Evolutionary conservation across 2,329 filamentous ascomycete species (phyloP), one percentile per base, ranked within the genome.

Genomic region (Macrophomina pseudophaseolina): DNA sequence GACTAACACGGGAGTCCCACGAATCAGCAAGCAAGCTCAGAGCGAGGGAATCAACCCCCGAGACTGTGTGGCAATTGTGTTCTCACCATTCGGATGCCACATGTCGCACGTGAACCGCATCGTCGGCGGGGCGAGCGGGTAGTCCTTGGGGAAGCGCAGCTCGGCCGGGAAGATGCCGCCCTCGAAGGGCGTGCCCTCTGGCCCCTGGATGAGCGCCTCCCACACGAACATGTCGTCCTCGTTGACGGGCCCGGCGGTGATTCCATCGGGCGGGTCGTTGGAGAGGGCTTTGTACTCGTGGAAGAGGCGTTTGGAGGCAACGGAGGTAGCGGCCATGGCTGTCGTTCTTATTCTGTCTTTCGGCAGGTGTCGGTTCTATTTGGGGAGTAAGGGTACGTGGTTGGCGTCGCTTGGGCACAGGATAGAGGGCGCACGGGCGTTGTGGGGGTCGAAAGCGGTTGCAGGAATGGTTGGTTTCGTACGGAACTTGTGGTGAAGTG

Each of bases 141-240:
- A 99, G 71, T 91, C 89, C 5, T 84, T 81, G 0, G 95, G 95
- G 77, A 99, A 99, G 65, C 85, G 86, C 69, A 99, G 86, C 69
- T 89, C 85, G 38, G 94, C 93, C 71, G 91, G 90, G 83, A 98
- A 99, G 81, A 96, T 94, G 72, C 92, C 95, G 77, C 94, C 94
- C 96, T 79, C 94, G 74, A 97, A 99, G 0, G 95, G 95, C 1
- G 95, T 99, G 69, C 91, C 95, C 75, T 97, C 94, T 12, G 95
- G 95, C 0, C 95, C 95, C 80, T 97, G 91, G 74, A 99, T 98
- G 69, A 98, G 83, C 8, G 94, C 95, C 82, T 99, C 95, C 95
- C 95, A 99, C 75, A 92, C 84, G 74, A 97, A 91, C 76, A 98
- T 89, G 82, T 99, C 93, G 79, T 98, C 95, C 83, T 99, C 95